Conservation (phyloP, 1,139 yeast species). For the Magnusiomyces sp. region DNA sequence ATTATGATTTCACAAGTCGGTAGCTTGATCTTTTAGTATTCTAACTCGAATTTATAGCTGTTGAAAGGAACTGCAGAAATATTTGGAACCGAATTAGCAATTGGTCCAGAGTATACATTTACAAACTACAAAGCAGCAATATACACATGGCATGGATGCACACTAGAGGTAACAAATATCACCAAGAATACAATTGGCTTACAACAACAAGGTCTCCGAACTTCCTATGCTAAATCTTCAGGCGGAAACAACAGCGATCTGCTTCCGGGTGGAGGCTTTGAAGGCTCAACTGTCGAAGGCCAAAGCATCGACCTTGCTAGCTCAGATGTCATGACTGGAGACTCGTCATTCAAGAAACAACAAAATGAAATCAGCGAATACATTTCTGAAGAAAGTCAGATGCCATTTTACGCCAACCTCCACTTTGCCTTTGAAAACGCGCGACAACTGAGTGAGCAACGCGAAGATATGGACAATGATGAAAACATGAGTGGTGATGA, state of each 20-base stretch:
- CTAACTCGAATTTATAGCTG: constrained; percentile 20
- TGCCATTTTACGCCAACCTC: constrained; percentile 55
- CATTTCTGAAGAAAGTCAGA: constrained; percentile 59
- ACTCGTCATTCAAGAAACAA: constrained; percentile 11
- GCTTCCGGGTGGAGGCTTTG: constrained; percentile 6
- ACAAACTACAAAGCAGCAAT: constrained; percentile 48
- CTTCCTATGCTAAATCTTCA: neutral
- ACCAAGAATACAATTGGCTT: neutral
- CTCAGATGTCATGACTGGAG: constrained; percentile 22
- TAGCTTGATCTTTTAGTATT: neutral
- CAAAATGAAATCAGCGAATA: constrained; percentile 42
- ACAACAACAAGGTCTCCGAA: neutral
- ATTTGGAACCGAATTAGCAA: constrained; percentile 86
- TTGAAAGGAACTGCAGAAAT: constrained; percentile 73
- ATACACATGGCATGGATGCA: constrained; percentile 49
- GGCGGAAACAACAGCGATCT: constrained; percentile 1
- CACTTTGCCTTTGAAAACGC: constrained; percentile 68
- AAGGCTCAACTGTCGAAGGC: constrained; percentile 6
- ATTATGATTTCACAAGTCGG: neutral
- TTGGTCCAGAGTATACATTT: constrained; percentile 54
- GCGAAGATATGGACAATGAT: no score
- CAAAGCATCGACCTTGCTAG: neutral
- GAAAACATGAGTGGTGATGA: neutral
- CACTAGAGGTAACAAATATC: constrained; percentile 33
- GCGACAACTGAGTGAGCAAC: constrained; percentile 28